Base-by-base conservation (phyloP, 1,139 yeast species). In the Barnettozyma hawaiiensis region DNA sequence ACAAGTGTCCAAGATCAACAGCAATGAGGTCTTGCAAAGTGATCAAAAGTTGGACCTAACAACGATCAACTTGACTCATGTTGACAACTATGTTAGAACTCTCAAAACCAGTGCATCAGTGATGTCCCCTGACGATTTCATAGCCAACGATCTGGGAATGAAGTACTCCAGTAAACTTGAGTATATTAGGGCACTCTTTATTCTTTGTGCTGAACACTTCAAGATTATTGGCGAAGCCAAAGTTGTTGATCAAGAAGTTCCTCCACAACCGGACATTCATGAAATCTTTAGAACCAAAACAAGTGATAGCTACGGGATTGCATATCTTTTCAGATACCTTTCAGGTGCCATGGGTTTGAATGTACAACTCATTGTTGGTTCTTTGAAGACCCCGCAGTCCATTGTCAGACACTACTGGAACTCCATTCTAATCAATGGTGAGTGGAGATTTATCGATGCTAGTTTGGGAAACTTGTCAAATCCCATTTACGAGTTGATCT, bases 391-490 rank as follows among this genome's bases (percentile, higher is more conserved):
- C 27, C 95, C 96, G 5, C 78, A 78, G 50, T 78, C 78, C 19
- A 76, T 78, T 29, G 69, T 81, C 35, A 87, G 89, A 57, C 98
- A 92, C 62, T 79, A 86, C 47, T 92, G 98, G 98, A 71, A 89
- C 44, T 78, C 95, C 1, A 79, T 89, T 1, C 61, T 82, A 21
- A 65, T 89, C 15, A 82, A 85, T 47, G 81, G 80, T 18, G 86
- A 82, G 54, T 89, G 92, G 76, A 69, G 90, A 47, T 73, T 92
- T 50, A 65, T 90, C 49, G 98, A 92, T 54, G 78, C 76, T 7
- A 67, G 78, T 7, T 54, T 80, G 31, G 87, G 85, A 2, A 79
- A 78, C 51, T 63, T 70, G 2, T 60, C 81, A 1, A 74, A 76
- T 51, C 77, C 81, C 2, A 56, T 70, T 7, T 67, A 66, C 47